phyloP scores from a whole-genome alignment of 495 filamentous ascomycete species.

The Hamigera avellanea region DNA sequence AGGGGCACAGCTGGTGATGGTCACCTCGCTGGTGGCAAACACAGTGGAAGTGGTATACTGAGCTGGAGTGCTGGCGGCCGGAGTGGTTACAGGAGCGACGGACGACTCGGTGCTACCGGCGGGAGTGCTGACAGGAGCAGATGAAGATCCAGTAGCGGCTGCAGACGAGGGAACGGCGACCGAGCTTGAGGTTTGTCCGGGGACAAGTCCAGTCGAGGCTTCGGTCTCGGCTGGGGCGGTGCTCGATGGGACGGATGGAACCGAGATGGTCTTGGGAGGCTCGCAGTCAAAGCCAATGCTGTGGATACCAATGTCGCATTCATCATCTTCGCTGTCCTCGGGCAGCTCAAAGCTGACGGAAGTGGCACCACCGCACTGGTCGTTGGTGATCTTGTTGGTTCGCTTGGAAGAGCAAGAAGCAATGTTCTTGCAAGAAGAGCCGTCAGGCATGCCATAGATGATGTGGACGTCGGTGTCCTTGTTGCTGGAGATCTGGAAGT shows the following conservation, averaged over 20 bases:
- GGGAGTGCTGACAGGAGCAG: conserved; percentile 3
- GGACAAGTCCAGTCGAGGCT: neutral
- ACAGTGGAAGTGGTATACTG: conserved; percentile 46
- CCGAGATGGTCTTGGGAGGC: conserved; percentile 10
- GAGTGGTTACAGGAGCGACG: conserved; percentile 4
- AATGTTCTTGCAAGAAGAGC: conserved; percentile 64
- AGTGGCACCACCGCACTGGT: conserved; percentile 83
- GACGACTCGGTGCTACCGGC: neutral
- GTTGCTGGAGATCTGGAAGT: conserved; percentile 59
- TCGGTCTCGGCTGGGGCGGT: conserved; percentile 15
- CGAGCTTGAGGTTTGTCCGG: conserved; percentile 4
- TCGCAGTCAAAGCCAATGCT: conserved; percentile 72
- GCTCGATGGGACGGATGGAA: neutral
- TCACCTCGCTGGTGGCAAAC: conserved; percentile 44
- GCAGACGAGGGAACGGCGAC: conserved; percentile 13
- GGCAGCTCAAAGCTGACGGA: conserved; percentile 68
- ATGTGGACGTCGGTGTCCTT: conserved; percentile 69
- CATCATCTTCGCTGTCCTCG: conserved; percentile 32
- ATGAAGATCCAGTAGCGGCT: conserved; percentile 2
- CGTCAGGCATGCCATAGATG: conserved; percentile 73
- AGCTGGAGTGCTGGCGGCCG: conserved; percentile 4
- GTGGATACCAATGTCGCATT: conserved; percentile 64
- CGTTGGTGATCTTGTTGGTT: conserved; percentile 58
- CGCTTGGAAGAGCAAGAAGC: conserved; percentile 42
- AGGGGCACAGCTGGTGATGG: conserved; percentile 45